Base-by-base conservation (phyloP, 495 filamentous ascomycete species). In the Podospora tetraspora region DNA sequence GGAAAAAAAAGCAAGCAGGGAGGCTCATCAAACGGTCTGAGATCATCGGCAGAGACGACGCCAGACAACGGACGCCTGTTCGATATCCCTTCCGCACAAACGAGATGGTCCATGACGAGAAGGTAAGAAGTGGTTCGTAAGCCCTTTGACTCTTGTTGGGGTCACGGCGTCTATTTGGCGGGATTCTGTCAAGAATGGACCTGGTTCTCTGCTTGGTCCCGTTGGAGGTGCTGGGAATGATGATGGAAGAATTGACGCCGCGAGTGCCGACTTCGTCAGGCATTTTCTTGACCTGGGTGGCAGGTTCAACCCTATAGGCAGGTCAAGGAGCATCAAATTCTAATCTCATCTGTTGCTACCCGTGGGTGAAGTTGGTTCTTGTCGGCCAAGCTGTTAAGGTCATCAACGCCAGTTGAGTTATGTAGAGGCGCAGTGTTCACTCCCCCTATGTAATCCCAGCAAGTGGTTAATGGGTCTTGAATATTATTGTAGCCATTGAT, bases 21-120 rank as follows among this genome's bases (percentile, higher is more conserved):
- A 57, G 63, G 43, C 63, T 59, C 25, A 37, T 66, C 16, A 66
- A 66, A 66, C 63, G 63, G 63, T 59, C 56, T 24, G 62, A 52
- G 59, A 67, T 57, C 65, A 34, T 32, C 65, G 34, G 21, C n/a
- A 22, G 52, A 37, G 25, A 58, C 19, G 12, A 43, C 32, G 24
- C 24, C 24, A 24, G n/a, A 25, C 30, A 3, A n/a, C 24, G 24
- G 24, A 25, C 24, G 21, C 25, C 27, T 12, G 32, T 0, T 34
- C 62, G 22, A 59, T 59, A 25, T 19, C 9, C 3, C 23, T 27
- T n/a, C 3, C 21, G 43, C 22, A 29, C 12, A 25, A 1, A 25
- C 24, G 57, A 21, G 10, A 11, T 22, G 10, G 21, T 27, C 21
- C 10, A 19, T 65, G 24, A 30, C 22, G 43, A 27, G 29, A 32